Evolutionary conservation across 2,329 filamentous ascomycete genomes (phyloP), one percentile per base, ranked within the genome.

Genomic region (Tetracladium maxilliforme): DNA sequence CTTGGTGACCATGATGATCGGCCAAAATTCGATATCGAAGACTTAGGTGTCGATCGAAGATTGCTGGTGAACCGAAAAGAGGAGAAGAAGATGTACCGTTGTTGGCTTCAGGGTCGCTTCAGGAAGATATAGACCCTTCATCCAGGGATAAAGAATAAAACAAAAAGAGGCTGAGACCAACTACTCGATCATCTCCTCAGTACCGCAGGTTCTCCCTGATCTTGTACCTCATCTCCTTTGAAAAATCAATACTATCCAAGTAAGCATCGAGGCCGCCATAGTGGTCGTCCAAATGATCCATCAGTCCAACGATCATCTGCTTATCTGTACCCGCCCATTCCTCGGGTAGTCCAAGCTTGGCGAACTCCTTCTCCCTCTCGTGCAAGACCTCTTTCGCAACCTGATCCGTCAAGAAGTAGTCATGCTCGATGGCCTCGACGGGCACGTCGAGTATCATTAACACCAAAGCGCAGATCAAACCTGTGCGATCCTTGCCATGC

Each of bases 71-170:
- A 98, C 48, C 71, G 90, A 35, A 81, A 86, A 27, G 70, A 76
- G 42, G 78, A 84, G 52, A 60, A 93, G 24, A 98, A 95, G 56
- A 98, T 98, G 90, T 95, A 95, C 52, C 72, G 90, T 32, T 95
- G 87, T 58, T 98, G 90, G 84, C 70, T 92, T 47, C 82, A 92
- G 51, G 82, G 79, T 16, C 70, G 72, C 4, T 92, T 90, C 48
- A 70, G 63, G 41, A 87, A 86, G 54, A 10, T 11, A 19, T 19
- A 19, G n/a, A n/a, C n/a, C n/a, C n/a, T n/a, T n/a, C n/a, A n/a
- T n/a, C n/a, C n/a, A n/a, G n/a, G 31, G 31, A n/a, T n/a, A n/a
- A n/a, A n/a, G n/a, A n/a, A n/a, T n/a, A n/a, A n/a, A n/a, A n/a
- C n/a, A n/a, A n/a, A 62, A 59, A 12, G 23, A 8, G 7, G 23